Evolutionary conservation across 495 filamentous ascomycete species (phyloP).

Genomic region (Podospora pseudoanserina): DNA sequence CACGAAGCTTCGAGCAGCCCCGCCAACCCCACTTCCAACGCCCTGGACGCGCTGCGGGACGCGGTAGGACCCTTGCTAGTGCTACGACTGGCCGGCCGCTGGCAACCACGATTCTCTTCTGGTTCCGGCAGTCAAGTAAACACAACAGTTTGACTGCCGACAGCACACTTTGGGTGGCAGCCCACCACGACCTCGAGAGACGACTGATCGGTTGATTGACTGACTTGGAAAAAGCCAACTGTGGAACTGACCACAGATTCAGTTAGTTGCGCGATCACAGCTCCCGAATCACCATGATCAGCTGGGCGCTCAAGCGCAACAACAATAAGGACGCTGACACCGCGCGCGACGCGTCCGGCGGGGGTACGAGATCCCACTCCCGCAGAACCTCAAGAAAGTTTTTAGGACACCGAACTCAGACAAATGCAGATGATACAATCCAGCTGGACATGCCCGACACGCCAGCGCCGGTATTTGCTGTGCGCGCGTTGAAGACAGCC

Average conservation of each 20-base stretch:
- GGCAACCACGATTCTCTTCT: not conserved
- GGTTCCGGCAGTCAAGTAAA: conserved; percentile 10
- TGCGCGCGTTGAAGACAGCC: conserved; percentile 86
- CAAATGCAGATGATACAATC: conserved; percentile 40
- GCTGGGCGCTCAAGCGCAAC: conserved; percentile 51
- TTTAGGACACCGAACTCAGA: conserved; percentile 13
- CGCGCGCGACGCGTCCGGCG: conserved; percentile 30
- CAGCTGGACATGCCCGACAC: conserved; percentile 76
- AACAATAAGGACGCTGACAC: conserved; percentile 17
- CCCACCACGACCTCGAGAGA: not conserved
- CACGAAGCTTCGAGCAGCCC: not conserved
- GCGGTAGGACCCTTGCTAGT: not conserved
- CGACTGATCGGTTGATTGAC: not conserved
- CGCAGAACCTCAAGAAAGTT: not conserved
- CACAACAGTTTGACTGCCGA: not conserved
- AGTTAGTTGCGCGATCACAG: not conserved
- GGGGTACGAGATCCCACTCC: not conserved
- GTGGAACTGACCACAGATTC: not conserved
- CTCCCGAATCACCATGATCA: conserved; percentile 44
- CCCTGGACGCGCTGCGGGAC: not conserved
- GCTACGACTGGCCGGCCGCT: not conserved
- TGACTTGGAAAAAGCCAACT: not conserved
- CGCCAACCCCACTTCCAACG: not conserved
- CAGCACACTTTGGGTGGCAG: not conserved
- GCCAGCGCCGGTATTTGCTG: conserved; percentile 88